Evolutionary conservation across 2,329 filamentous ascomycete species (phyloP).

Genomic region (Nothophoma quercina): DNA sequence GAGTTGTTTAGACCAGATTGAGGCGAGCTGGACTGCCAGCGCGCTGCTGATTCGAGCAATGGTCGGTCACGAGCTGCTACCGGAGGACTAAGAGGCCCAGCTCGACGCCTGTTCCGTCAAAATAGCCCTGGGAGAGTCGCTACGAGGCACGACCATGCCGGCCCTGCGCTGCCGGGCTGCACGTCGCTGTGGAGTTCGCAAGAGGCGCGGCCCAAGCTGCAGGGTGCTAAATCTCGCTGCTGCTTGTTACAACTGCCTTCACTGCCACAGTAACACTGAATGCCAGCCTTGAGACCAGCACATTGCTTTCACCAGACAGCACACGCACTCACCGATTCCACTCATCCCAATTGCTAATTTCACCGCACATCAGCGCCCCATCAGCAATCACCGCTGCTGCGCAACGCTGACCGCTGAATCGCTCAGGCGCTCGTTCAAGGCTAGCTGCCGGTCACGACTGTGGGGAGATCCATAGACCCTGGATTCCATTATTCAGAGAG

Average conservation of each 20-base stretch:
- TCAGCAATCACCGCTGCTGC: conserved; percentile 19
- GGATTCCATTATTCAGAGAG: conserved; percentile 22
- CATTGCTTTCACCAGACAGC: neutral
- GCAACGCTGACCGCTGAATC: conserved; percentile 22
- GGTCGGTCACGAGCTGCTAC: conserved; percentile 12
- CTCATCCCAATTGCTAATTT: conserved; percentile 13
- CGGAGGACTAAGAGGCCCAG: conserved; percentile 6
- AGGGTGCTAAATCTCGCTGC: conserved; percentile 6
- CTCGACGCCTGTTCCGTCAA: conserved; percentile 5
- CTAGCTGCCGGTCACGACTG: conserved; percentile 32
- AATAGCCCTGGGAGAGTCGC: conserved; percentile 11
- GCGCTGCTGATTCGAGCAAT: conserved; percentile 10
- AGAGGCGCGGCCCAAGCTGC: conserved; percentile 18
- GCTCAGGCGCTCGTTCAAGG: conserved; percentile 9
- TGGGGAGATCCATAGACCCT: conserved; percentile 37
- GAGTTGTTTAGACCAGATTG: conserved; percentile 1
- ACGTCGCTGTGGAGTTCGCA: conserved; percentile 29
- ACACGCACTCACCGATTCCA: neutral
- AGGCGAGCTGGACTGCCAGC: conserved; percentile 6
- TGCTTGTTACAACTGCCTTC: neutral
- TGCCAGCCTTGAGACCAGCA: neutral
- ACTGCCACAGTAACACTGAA: neutral
- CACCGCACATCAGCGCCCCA: conserved; percentile 7
- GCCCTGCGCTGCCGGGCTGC: conserved; percentile 19
- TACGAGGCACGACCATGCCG: conserved; percentile 17